Conservation (phyloP, 2,329 filamentous ascomycete genomes). For the Ceratocystis diversiconidia region DNA sequence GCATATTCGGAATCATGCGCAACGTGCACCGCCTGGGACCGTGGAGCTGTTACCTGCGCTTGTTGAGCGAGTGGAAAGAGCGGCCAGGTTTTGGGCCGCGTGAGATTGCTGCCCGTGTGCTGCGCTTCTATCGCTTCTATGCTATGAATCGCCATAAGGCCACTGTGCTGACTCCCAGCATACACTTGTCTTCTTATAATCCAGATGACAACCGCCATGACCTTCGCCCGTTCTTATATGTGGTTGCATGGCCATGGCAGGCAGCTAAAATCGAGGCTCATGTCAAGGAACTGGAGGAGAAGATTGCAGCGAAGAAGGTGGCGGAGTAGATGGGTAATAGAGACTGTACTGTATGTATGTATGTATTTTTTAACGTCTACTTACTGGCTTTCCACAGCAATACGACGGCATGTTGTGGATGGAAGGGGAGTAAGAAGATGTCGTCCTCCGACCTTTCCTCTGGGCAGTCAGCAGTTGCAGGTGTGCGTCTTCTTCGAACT, state of each 20-base stretch:
- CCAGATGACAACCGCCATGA: constrained; percentile 30
- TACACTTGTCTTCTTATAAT: constrained; percentile 32
- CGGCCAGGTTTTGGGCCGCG: constrained; percentile 23
- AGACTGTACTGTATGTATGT: background rate
- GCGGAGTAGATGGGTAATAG: background rate
- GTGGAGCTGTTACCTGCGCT: constrained; percentile 28
- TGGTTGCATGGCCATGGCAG: constrained; percentile 29
- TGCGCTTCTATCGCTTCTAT: constrained; percentile 35
- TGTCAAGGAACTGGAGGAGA: constrained; percentile 25
- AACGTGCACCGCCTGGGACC: constrained; percentile 31
- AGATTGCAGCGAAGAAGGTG: constrained; percentile 19
- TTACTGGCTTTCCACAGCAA: too few species aligned
- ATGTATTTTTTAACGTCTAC: too few species aligned
- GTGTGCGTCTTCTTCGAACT: too few species aligned
- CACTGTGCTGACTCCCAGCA: constrained; percentile 43
- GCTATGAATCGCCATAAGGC: constrained; percentile 52
- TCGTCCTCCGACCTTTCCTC: too few species aligned
- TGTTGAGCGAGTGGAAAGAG: constrained; percentile 28
- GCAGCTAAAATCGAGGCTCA: constrained; percentile 30
- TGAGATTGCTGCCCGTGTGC: constrained; percentile 32
- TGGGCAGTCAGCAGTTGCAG: too few species aligned
- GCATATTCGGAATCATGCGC: constrained; percentile 28
- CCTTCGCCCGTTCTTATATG: constrained; percentile 30
- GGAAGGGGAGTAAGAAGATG: too few species aligned
- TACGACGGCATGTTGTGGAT: too few species aligned